Conservation (phyloP, 1,139 yeast genomes). For the Geotrichum aggregatum region DNA sequence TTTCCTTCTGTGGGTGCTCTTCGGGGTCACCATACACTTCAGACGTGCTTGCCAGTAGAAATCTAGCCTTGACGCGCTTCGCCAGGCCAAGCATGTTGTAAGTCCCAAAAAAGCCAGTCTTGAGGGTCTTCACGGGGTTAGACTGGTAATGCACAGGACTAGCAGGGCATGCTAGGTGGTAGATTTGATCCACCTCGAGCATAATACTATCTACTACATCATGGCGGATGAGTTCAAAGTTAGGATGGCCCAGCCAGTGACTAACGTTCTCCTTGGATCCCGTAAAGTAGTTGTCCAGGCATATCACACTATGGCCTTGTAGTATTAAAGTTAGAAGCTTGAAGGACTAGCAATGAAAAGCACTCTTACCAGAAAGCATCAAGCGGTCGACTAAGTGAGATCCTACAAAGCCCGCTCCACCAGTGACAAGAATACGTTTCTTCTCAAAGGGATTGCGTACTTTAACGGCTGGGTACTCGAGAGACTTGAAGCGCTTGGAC, state of each 20-base stretch:
- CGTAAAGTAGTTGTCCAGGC: slow-evolving; percentile 32
- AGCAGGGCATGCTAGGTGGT: slow-evolving; percentile 33
- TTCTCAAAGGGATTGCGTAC: slow-evolving; percentile 28
- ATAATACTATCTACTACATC: slow-evolving; percentile 31
- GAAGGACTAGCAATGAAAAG: neutral
- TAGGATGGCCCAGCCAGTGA: slow-evolving; percentile 33
- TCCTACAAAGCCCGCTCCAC: slow-evolving; percentile 33
- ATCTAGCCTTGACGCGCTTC: slow-evolving; percentile 31
- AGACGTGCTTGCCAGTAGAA: slow-evolving; percentile 30
- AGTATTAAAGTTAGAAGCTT: neutral
- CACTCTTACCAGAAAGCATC: slow-evolving; percentile 22
- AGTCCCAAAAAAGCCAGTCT: slow-evolving; percentile 32
- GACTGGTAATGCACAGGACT: slow-evolving; percentile 32
- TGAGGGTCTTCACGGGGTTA: slow-evolving; percentile 31
- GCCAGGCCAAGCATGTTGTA: slow-evolving; percentile 33
- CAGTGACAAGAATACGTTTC: slow-evolving; percentile 28
- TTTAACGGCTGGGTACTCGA: slow-evolving; percentile 24
- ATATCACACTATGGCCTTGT: slow-evolving; percentile 29
- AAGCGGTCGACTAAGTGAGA: slow-evolving; percentile 30
- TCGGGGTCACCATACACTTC: slow-evolving; percentile 33
- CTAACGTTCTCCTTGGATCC: slow-evolving; percentile 29
- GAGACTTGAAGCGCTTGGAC: neutral
- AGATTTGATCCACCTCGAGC: slow-evolving; percentile 32
- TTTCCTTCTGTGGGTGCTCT: slow-evolving; percentile 31
- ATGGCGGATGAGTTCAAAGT: slow-evolving; percentile 31